phyloP scores from a whole-genome alignment of 2,329 filamentous ascomycete genomes.

The Trichoderma sp. region DNA sequence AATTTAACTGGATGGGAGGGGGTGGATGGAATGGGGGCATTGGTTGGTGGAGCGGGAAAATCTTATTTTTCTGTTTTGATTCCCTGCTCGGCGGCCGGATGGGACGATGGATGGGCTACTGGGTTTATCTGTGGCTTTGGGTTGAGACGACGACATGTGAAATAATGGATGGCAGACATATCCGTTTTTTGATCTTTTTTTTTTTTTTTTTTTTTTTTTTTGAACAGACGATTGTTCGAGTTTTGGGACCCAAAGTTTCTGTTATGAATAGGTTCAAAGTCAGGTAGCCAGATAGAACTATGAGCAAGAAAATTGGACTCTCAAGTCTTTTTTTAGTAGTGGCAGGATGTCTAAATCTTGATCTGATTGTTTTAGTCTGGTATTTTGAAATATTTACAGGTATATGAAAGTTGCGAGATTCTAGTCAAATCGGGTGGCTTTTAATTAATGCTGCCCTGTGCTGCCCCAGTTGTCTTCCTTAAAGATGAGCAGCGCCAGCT shows the following conservation, averaged over 20 bases:
- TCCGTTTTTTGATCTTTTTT: neutral
- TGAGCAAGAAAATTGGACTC: neutral
- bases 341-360: neutral
- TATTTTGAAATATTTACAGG: neutral
- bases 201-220: neutral
- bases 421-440: neutral
- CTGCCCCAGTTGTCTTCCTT: constrained; percentile 75
- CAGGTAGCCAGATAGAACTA: neutral
- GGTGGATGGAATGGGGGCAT: neutral
- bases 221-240: neutral
- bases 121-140: neutral
- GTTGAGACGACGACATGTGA: constrained; percentile 19
- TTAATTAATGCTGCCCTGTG: constrained; percentile 30
- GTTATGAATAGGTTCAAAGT: neutral
- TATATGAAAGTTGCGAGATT: neutral
- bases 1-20: constrained; percentile 15
- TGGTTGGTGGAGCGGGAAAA: neutral
- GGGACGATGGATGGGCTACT: neutral
- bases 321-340: neutral
- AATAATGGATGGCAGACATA: constrained; percentile 18
- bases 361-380: neutral
- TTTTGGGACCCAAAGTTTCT: neutral
- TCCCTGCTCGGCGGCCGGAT: neutral
- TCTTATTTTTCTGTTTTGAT: neutral
- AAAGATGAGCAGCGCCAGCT: constrained; percentile 83